Base-by-base conservation (phyloP, 2,329 filamentous ascomycete genomes). In the Basipetospora chlamydospora region DNA sequence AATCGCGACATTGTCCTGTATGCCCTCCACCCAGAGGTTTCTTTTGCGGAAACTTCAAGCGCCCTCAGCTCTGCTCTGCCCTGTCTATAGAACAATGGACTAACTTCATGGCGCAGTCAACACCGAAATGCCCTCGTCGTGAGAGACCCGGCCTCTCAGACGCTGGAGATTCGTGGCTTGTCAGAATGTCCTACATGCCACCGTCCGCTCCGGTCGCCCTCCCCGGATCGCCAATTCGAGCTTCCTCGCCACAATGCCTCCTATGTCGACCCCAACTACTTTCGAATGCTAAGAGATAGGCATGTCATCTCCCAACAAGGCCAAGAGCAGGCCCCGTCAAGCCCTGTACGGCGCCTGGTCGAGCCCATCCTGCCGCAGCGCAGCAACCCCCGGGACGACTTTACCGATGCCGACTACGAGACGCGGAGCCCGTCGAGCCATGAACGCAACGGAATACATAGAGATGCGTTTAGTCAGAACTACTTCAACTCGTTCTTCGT, bases 401-500 rank as follows among this genome's bases (percentile, higher is more conserved):
- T 10, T 5, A 8, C 35, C n/a, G 23, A 37, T 6, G 26, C 16
- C 7, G 26, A 31, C n/a, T 33, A 28, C 17, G 18, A 11, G 6
- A 16, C 16, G 31, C 39, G 15, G 41, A 20, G 16, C 13, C 17
- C 26, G 10, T 17, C 16, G 18, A 15, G 18, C 12, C 20, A 35
- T 5, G 66, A 58, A 54, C 70, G 53, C 10, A 76, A 81, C 42
- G 78, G 81, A 20, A 98, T 98, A 38, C 83, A 83, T 22, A 73
- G 77, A 39, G 75, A 83, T 20, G 86, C 90, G 0, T 95, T 98
- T 49, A 92, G 80, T 47, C 87, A 81, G 6, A 78, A 87, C 46
- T 98, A 96, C 52, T 96, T 96, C 60, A 75, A 81, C 48, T 80
- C 75, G 11, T 96, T 95, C 57, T 98, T 98, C 49, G 77, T 86